Base-by-base conservation (phyloP, 164 flowering plant species). In the Annona squamosa region DNA sequence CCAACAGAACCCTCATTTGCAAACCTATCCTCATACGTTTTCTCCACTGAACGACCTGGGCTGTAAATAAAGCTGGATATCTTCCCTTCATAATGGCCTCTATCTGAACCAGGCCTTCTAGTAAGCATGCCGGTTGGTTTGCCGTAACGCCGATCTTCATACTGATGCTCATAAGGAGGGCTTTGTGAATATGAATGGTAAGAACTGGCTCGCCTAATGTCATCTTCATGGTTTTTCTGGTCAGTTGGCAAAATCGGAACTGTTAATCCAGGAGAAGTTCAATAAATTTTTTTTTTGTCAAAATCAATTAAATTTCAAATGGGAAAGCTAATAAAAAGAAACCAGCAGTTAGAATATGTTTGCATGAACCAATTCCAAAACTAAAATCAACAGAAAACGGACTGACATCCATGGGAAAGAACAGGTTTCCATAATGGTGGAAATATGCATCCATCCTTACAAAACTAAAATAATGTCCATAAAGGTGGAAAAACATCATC, bases 101-200 rank as follows among this genome's bases (percentile, higher is more conserved):
- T 81, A 83, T 90, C 99, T 71, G 99, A 93, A 70, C 98, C 98
- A 71, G 97, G 92, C 81, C 83, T 91, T 76, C 97, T 85, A 10
- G 90, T 83, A 66, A 93, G 93, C 13, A 76, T 77, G 65, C 86
- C 85, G 74, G 71, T 82, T 68, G 85, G 93, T 77, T 83, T 96
- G 46, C 98, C 97, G 75, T 93, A 91, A 5, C 83, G 85, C 45
- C 98, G 84, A 67, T 96, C 98, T 84, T 96, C 99, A 81, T 96
- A 96, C 67, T 96, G 97, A 81, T 88, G 81, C 71, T 96, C 99
- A 83, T 96, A 96, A 48, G 99, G 99, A 63, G 99, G 99, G 79
- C 99, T 96, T 77, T 96, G 99, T 67, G 99, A 96, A 80, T 84
- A 96, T 47, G 99, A 96, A 78, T 96, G 99, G 81, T 96, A 96